Evolutionary conservation across 1,284 basidiomycete genomes (phyloP).

Genomic region (Ustilago sp.): DNA sequence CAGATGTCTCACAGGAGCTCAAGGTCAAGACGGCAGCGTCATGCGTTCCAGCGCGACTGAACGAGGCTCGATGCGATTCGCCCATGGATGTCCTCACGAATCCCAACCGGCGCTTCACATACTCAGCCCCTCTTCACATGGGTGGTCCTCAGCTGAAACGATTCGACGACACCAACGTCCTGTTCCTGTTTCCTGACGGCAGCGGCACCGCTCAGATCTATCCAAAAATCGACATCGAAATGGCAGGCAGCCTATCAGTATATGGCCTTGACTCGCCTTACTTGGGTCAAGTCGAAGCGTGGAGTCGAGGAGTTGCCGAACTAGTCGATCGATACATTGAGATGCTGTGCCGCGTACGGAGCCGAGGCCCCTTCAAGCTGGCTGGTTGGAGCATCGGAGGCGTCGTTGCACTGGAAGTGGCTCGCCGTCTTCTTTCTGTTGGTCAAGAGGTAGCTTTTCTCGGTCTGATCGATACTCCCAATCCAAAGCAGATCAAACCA

Average conservation of each 20-base stretch:
- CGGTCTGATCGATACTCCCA: constrained; percentile 43
- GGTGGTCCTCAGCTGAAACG: constrained; percentile 22
- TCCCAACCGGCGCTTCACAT: constrained; percentile 19
- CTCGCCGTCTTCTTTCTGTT: constrained; percentile 29
- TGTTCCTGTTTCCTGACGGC: constrained; percentile 48
- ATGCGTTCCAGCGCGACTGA: background rate
- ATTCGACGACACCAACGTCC: constrained; percentile 22
- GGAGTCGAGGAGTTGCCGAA: constrained; percentile 49
- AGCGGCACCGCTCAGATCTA: constrained; percentile 33
- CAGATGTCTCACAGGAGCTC: background rate
- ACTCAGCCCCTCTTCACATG: constrained; percentile 26
- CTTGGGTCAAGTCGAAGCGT: constrained; percentile 26
- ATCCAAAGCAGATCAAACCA: constrained; percentile 33
- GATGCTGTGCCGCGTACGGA: constrained; percentile 29
- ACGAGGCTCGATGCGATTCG: constrained; percentile 8
- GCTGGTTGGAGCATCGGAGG: constrained; percentile 56
- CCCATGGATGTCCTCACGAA: constrained; percentile 36
- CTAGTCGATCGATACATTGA: constrained; percentile 40
- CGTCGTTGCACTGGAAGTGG: constrained; percentile 43
- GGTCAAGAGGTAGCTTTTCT: constrained; percentile 35
- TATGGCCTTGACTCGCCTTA: constrained; percentile 52
- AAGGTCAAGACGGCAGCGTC: background rate
- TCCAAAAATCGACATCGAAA: constrained; percentile 15
- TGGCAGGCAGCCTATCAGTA: constrained; percentile 16
- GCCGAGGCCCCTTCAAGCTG: constrained; percentile 32